phyloP scores from a whole-genome alignment of 768 basidiomycete species.

The Ramaria rubella region DNA sequence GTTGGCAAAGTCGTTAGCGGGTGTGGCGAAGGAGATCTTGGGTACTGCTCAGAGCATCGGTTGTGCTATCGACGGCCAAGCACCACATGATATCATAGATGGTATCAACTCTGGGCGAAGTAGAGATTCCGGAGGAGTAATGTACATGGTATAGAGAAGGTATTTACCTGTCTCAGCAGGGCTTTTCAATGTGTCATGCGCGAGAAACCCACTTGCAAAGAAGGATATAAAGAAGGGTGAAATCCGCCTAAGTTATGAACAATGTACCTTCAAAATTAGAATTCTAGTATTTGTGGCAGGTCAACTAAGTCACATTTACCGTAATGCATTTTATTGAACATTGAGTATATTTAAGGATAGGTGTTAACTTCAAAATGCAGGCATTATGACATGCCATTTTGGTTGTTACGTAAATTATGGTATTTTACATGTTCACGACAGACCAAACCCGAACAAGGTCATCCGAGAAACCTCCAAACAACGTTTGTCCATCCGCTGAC shows the following conservation, averaged over 20 bases:
- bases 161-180: background rate
- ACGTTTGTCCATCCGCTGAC: conserved; percentile 96
- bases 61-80: conserved; percentile 91
- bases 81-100: conserved; percentile 90
- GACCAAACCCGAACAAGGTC: conserved; percentile 91
- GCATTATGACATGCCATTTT: conserved; percentile 1
- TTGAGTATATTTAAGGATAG: too few relatives aligned
- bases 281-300: too few relatives aligned
- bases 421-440: conserved; percentile 33
- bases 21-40: conserved; percentile 93
- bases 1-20: conserved; percentile 83
- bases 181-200: background rate
- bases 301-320: too few relatives aligned
- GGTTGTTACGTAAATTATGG: background rate
- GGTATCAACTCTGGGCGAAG: conserved; percentile 75
- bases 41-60: conserved; percentile 96
- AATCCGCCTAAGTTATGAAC: too few relatives aligned
- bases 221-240: too few relatives aligned
- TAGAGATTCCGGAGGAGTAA: conserved; percentile 85
- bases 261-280: too few relatives aligned
- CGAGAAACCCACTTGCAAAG: background rate
- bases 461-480: conserved; percentile 97
- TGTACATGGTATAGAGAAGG: background rate
- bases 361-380: too few relatives aligned
- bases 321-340: too few relatives aligned